Conservation (phyloP, 768 basidiomycete genomes). For the Galerina sulciceps region DNA sequence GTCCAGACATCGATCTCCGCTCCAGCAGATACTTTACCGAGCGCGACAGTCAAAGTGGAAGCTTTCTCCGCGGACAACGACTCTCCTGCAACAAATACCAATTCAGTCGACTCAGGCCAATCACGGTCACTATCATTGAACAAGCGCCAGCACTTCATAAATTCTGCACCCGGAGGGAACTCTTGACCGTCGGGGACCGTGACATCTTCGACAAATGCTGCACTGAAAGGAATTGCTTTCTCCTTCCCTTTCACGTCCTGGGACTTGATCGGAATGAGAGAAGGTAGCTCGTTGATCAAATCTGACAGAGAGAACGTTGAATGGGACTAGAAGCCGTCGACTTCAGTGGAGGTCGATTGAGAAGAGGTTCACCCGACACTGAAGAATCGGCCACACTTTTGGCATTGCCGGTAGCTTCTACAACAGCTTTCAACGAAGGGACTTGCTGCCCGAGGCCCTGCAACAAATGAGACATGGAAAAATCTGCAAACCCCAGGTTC, state of each 20-base stretch:
- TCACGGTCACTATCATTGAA: constrained; percentile 61
- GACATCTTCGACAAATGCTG: constrained; percentile 65
- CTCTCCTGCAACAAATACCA: constrained; percentile 76
- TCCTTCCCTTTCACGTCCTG: not conserved
- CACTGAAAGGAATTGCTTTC: constrained; percentile 38
- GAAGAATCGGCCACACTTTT: constrained; percentile 25
- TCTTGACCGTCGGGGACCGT: constrained; percentile 77
- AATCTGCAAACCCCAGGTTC: constrained; percentile 1
- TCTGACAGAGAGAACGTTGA: constrained; percentile 9
- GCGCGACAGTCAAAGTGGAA: constrained; percentile 21
- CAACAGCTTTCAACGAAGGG: constrained; percentile 1
- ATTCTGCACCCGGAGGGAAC: constrained; percentile 84
- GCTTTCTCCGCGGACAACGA: constrained; percentile 33
- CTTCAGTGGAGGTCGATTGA: constrained; percentile 22
- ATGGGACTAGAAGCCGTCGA: constrained; percentile 3
- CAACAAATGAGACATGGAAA: constrained; percentile 13
- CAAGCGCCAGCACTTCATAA: constrained; percentile 84
- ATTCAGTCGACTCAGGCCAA: constrained; percentile 72
- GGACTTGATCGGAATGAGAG: constrained; percentile 12
- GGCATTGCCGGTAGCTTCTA: too few relatives aligned
- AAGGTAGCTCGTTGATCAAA: constrained; percentile 6
- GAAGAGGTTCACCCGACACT: constrained; percentile 33
- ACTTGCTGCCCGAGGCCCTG: constrained; percentile 15
- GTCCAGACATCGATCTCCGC: constrained; percentile 69
- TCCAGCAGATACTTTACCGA: constrained; percentile 64